Conservation (phyloP, 2,329 filamentous ascomycete species). For the Cordyceps farinosa region DNA sequence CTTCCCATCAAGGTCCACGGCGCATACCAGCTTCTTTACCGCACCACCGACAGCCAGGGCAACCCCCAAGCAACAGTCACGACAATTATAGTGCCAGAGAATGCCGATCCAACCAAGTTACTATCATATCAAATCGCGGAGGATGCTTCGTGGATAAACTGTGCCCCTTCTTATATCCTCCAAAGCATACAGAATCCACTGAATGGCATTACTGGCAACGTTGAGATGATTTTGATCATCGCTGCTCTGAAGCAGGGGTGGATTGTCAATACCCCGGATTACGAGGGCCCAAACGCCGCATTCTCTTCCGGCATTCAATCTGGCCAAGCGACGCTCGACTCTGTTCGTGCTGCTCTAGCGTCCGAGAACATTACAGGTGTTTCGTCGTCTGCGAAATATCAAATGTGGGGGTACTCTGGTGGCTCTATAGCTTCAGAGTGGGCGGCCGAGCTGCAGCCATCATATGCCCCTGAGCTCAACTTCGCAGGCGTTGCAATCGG, state of each 20-base stretch:
- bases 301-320: constrained; percentile 41
- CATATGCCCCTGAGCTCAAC: constrained; percentile 50
- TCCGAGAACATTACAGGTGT: constrained; percentile 27
- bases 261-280: constrained; percentile 44
- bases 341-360: constrained; percentile 39
- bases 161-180: constrained; percentile 34
- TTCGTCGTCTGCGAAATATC: constrained; percentile 33
- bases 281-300: constrained; percentile 41
- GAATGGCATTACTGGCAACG: constrained; percentile 18
- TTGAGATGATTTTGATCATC: constrained; percentile 28
- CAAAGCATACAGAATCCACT: background rate
- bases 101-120: constrained; percentile 20
- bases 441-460: constrained; percentile 48
- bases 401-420: constrained; percentile 55
- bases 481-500: constrained; percentile 49
- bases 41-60: constrained; percentile 19
- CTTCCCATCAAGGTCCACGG: background rate
- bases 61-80: constrained; percentile 16
- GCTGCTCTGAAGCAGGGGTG: constrained; percentile 30
- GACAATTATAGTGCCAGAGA: background rate
- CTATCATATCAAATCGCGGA: constrained; percentile 39
- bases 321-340: constrained; percentile 44
- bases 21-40: background rate
- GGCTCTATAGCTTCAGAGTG: constrained; percentile 49
- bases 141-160: constrained; percentile 34